Evolutionary conservation across 2,329 filamentous ascomycete genomes (phyloP).

Genomic region (Fusarium marasasianum): DNA sequence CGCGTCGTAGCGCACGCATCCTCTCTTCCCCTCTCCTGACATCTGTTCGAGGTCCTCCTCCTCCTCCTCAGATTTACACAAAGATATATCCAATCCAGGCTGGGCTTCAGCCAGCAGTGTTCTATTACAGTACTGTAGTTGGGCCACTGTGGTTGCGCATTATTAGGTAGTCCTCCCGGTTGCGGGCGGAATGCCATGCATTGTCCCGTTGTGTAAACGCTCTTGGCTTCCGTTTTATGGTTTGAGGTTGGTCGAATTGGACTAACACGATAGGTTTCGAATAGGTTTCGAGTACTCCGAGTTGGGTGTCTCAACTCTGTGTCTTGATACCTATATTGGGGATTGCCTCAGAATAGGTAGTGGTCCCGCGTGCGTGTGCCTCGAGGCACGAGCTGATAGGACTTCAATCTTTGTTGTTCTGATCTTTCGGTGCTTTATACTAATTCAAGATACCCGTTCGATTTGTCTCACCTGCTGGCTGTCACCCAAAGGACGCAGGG

Average conservation of each 20-base stretch:
- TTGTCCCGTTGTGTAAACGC: conserved; percentile 6
- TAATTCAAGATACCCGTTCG: conserved; percentile 10
- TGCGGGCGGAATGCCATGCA: background rate
- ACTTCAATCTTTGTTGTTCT: background rate
- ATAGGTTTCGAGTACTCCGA: conserved; percentile 25
- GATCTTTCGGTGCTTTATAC: background rate
- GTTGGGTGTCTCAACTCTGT: conserved; percentile 16
- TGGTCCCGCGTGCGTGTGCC: background rate
- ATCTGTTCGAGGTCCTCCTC: conserved; percentile 15
- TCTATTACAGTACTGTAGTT: background rate
- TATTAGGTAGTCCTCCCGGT: conserved; percentile 12
- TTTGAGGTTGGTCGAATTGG: background rate
- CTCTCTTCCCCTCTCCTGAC: conserved; percentile 23
- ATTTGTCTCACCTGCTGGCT: background rate
- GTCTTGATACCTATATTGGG: background rate
- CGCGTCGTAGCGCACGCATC: conserved; percentile 22
- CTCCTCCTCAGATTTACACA: conserved; percentile 28
- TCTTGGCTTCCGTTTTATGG: conserved; percentile 11
- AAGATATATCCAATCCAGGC: background rate
- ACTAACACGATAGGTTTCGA: conserved; percentile 27
- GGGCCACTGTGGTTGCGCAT: background rate
- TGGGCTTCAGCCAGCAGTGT: conserved; percentile 8
- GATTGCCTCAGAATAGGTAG: conserved; percentile 12
- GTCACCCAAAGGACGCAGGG: conserved; percentile 7
- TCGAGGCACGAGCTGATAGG: background rate